Percentiles rank a stretch among this genome's conserved stretches.
Conservation (phyloP, 2,329 filamentous ascomycete species). For the Elsinoe arachidis region DNA sequence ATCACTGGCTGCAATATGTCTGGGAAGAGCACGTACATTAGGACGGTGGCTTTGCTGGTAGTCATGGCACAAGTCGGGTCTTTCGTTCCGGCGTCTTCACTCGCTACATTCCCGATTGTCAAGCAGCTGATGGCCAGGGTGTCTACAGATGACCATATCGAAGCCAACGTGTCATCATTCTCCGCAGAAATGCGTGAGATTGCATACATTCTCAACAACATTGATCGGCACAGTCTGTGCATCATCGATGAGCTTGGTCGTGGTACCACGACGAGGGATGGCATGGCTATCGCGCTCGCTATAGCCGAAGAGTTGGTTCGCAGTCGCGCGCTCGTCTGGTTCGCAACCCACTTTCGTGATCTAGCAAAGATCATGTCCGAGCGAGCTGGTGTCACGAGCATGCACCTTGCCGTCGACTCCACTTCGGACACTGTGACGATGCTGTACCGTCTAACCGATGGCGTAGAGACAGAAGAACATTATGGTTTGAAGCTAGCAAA, state of each 20-base stretch:
- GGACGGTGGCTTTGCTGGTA: conserved; percentile 70
- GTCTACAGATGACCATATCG: conserved; percentile 77
- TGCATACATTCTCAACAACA: conserved; percentile 81
- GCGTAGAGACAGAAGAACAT: conserved; percentile 59
- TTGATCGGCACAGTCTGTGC: conserved; percentile 54
- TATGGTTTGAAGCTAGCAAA: conserved; percentile 81
- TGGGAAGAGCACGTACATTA: conserved; percentile 92
- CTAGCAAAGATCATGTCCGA: conserved; percentile 67
- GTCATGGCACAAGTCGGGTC: conserved; percentile 92
- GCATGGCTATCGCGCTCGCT: conserved; percentile 78
- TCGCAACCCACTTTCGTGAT: conserved; percentile 86
- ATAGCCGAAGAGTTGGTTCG: conserved; percentile 82
- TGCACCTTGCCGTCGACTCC: conserved; percentile 66
- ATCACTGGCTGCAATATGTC: conserved; percentile 98
- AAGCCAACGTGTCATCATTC: conserved; percentile 88
- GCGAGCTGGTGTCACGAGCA: conserved; percentile 68
- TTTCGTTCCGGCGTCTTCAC: conserved; percentile 72
- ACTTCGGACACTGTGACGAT: conserved; percentile 62
- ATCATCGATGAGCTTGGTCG: conserved; percentile 78
- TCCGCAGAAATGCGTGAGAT: conserved; percentile 93
- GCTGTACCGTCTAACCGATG: conserved; percentile 74
- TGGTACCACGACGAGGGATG: conserved; percentile 82
- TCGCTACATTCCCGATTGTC: conserved; percentile 71
- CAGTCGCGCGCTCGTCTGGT: conserved; percentile 73
- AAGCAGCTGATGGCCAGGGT: conserved; percentile 81